Evolutionary conservation across 768 basidiomycete genomes (phyloP).

Genomic region (Hypholoma fasciculare): DNA sequence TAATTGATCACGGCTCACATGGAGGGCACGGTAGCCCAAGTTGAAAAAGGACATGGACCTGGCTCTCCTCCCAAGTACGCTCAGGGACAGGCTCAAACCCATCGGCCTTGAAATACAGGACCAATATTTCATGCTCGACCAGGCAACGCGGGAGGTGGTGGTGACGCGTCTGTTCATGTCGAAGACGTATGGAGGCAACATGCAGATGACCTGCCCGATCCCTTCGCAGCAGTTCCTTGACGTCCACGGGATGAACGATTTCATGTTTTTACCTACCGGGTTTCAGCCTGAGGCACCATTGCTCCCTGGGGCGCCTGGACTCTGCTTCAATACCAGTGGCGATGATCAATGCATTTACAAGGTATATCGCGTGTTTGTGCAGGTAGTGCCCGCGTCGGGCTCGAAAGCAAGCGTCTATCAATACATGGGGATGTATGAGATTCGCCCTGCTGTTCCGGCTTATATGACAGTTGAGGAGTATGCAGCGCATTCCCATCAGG

Average conservation of each 20-base stretch:
- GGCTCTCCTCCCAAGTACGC: slow-evolving; percentile 6
- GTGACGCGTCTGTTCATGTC: slow-evolving; percentile 30
- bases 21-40: slow-evolving; percentile 3
- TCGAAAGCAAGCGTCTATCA: slow-evolving; percentile 19
- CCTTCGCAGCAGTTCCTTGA: slow-evolving; percentile 17
- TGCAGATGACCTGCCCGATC: slow-evolving; percentile 25
- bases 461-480: slow-evolving; percentile 28
- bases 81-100: slow-evolving; percentile 13
- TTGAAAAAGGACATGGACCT: slow-evolving; percentile 8
- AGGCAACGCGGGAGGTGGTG: slow-evolving; percentile 21
- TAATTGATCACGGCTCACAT: not conserved
- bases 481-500: slow-evolving; percentile 12
- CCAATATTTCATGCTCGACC: slow-evolving; percentile 20
- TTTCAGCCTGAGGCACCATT: slow-evolving; percentile 36
- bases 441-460: not conserved
- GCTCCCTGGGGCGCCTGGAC: slow-evolving; percentile 32
- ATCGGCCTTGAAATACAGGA: slow-evolving; percentile 24
- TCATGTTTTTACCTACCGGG: slow-evolving; percentile 30
- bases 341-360: too few relatives aligned
- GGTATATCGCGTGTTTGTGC: slow-evolving; percentile 15
- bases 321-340: slow-evolving; percentile 19
- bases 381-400: not conserved
- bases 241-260: slow-evolving; percentile 29
- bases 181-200: slow-evolving; percentile 32
- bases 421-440: slow-evolving; percentile 30